phyloP scores from a whole-genome alignment of 371 early-diverging fungal genomes.

The Thermomucor indicae-seudaticae region DNA sequence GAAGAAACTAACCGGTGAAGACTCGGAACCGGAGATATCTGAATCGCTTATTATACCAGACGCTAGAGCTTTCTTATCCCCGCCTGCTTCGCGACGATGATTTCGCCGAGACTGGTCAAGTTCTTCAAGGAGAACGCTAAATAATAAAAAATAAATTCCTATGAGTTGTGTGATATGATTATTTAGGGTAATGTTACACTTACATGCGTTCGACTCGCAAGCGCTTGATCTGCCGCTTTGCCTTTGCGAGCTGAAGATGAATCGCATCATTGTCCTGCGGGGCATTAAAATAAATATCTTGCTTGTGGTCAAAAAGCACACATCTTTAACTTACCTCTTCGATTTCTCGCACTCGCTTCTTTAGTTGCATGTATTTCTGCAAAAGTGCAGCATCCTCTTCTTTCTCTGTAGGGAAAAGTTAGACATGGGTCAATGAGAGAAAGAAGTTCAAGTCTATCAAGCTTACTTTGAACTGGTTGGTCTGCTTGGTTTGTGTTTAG shows the following conservation, averaged over 20 bases:
- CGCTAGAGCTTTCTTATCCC: background rate
- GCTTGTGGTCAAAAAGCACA: no score
- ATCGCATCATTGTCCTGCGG: constrained; percentile 33
- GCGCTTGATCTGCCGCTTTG: constrained; percentile 40
- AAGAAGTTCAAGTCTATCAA: constrained; percentile 4
- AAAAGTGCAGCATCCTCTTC: constrained; percentile 15
- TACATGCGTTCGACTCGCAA: constrained; percentile 47
- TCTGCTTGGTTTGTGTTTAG: no score
- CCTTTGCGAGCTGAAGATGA: constrained; percentile 21
- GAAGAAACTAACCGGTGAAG: constrained; percentile 34
- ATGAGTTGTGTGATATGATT: background rate
- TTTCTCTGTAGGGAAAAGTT: background rate
- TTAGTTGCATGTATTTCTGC: constrained; percentile 53
- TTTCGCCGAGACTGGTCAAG: constrained; percentile 11
- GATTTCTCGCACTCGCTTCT: constrained; percentile 57
- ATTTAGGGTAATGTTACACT: background rate
- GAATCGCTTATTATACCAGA: constrained; percentile 16
- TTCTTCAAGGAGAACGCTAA: constrained; percentile 12
- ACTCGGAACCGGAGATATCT: constrained; percentile 34
- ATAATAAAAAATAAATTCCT: background rate
- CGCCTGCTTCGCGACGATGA: no score
- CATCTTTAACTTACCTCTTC: constrained; percentile 51
- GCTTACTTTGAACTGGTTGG: no score
- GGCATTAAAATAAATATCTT: background rate
- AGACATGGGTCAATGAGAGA: constrained; percentile 2